A percentile compares a stretch with the other conserved stretches of the same genome.
Conservation (phyloP, 495 filamentous ascomycete genomes). For the Tuber borchii region DNA sequence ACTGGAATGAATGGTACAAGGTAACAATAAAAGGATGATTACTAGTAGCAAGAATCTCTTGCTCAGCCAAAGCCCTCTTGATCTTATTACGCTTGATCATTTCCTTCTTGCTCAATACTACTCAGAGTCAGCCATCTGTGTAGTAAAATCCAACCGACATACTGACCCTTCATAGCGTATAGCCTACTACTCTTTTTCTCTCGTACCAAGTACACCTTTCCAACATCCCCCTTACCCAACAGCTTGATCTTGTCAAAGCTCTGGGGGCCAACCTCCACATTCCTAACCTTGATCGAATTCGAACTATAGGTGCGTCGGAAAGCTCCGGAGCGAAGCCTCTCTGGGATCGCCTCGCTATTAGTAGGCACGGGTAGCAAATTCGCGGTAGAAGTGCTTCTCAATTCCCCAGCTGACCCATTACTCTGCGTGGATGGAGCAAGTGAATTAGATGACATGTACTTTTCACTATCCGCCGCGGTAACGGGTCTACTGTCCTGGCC, state of each 20-base stretch:
- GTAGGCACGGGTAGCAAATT: slow-evolving; percentile 37
- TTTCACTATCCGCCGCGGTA: slow-evolving; percentile 55
- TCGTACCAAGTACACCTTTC: slow-evolving; percentile 93
- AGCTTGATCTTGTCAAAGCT: slow-evolving; percentile 99
- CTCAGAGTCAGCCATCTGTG: slow-evolving; percentile 41
- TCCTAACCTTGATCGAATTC: slow-evolving; percentile 95
- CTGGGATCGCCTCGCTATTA: slow-evolving; percentile 37
- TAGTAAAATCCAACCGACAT: not conserved
- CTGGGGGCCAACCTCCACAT: slow-evolving; percentile 89
- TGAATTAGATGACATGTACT: slow-evolving; percentile 37
- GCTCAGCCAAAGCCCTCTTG: slow-evolving; percentile 93
- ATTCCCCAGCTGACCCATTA: slow-evolving; percentile 27
- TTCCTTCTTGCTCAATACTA: slow-evolving; percentile 98
- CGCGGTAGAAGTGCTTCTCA: slow-evolving; percentile 35
- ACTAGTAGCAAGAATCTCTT: slow-evolving; percentile 95
- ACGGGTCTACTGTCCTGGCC: slow-evolving; percentile 60
- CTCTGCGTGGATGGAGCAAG: slow-evolving; percentile 36
- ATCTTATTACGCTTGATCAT: slow-evolving; percentile 99
- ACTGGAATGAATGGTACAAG: slow-evolving; percentile 96
- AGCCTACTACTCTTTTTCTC: slow-evolving; percentile 93
- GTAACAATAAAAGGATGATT: slow-evolving; percentile 99
- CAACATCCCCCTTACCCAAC: slow-evolving; percentile 97
- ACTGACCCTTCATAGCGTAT: slow-evolving; percentile 96
- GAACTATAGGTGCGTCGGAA: slow-evolving; percentile 97
- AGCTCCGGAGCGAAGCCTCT: slow-evolving; percentile 47